A percentile compares a stretch with the other conserved stretches of the same genome.
These are phyloP conservation scores for Medicago arabica DNA, from an alignment of 306 rosid genomes.

Conservation along the genomic window DNA sequence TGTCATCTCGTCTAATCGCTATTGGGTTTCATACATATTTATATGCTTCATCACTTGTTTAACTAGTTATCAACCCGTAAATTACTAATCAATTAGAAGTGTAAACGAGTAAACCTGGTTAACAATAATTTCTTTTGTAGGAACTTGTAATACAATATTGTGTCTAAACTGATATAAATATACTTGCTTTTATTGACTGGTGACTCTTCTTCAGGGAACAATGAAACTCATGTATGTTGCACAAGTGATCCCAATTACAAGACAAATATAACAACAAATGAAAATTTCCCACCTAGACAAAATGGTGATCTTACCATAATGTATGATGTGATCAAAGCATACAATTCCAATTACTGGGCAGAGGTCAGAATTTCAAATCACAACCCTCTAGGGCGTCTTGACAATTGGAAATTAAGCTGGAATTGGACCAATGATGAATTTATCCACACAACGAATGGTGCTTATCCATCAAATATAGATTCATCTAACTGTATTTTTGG, in stretches of 20 bases:
- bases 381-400: slow-evolving; percentile 89
- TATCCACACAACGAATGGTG: slow-evolving; percentile 76
- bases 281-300: slow-evolving; percentile 61
- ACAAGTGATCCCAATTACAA: slow-evolving; percentile 51
- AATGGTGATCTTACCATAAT: slow-evolving; percentile 83
- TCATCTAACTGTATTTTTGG: slow-evolving; percentile 80
- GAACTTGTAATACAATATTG: neutral
- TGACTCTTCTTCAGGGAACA: slow-evolving; percentile 59
- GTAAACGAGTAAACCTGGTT: too few species aligned
- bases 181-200: too few species aligned
- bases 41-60: too few species aligned
- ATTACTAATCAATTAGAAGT: too few species aligned
- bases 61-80: too few species aligned
- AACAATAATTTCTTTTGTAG: neutral
- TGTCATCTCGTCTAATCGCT: too few species aligned
- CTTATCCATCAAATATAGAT: slow-evolving; percentile 75
- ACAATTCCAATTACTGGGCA: slow-evolving; percentile 67
- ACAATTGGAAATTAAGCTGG: slow-evolving; percentile 84
- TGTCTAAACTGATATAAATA: too few species aligned
- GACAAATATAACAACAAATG: slow-evolving; percentile 56
- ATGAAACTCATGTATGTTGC: slow-evolving; percentile 73
- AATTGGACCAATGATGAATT: slow-evolving; percentile 79
- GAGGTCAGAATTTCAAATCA: slow-evolving; percentile 78
- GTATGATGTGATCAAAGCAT: slow-evolving; percentile 78
- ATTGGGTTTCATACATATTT: too few species aligned